Conservation (phyloP, 768 basidiomycete genomes). For the Lepiota brunneoincarnata region DNA sequence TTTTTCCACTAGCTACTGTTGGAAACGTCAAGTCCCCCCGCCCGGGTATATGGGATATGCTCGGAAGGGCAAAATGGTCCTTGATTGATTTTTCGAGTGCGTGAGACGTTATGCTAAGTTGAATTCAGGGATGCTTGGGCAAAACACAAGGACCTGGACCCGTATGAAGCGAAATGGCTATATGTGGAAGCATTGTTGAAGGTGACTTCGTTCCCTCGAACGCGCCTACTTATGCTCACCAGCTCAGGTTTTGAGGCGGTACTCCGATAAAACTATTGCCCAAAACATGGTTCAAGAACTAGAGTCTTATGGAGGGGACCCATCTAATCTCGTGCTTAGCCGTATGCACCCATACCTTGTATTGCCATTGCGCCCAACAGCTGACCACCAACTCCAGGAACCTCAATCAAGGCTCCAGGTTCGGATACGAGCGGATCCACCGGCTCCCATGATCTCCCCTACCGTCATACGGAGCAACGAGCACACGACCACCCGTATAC, state of each 20-base stretch:
- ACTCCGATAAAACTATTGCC: slow-evolving; percentile 81
- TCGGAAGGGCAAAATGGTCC: slow-evolving; percentile 92
- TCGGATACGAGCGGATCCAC: slow-evolving; percentile 70
- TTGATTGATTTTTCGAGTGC: slow-evolving; percentile 15
- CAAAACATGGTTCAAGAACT: slow-evolving; percentile 74
- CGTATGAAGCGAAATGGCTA: slow-evolving; percentile 79
- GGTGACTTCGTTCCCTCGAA: slow-evolving; percentile 35
- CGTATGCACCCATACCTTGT: slow-evolving; percentile 37
- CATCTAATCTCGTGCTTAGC: slow-evolving; percentile 61
- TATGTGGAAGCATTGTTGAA: slow-evolving; percentile 89
- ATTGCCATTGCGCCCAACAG: not conserved
- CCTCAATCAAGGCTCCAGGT: slow-evolving; percentile 44
- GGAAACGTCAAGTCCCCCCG: slow-evolving; percentile 80
- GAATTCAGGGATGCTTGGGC: slow-evolving; percentile 87
- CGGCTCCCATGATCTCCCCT: slow-evolving; percentile 31
- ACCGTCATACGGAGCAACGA: slow-evolving; percentile 8
- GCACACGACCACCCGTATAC: slow-evolving; percentile 6
- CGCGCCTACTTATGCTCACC: not conserved
- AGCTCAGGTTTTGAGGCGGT: slow-evolving; percentile 71
- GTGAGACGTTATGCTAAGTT: slow-evolving; percentile 9
- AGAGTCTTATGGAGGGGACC: slow-evolving; percentile 71
- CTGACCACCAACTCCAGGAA: slow-evolving; percentile 26
- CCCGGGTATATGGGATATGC: slow-evolving; percentile 88
- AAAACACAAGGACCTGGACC: slow-evolving; percentile 81
- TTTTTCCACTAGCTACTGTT: slow-evolving; percentile 63